Evolutionary conservation across 257 asterid species (phyloP).

Genomic region (Agastache rugosa): DNA sequence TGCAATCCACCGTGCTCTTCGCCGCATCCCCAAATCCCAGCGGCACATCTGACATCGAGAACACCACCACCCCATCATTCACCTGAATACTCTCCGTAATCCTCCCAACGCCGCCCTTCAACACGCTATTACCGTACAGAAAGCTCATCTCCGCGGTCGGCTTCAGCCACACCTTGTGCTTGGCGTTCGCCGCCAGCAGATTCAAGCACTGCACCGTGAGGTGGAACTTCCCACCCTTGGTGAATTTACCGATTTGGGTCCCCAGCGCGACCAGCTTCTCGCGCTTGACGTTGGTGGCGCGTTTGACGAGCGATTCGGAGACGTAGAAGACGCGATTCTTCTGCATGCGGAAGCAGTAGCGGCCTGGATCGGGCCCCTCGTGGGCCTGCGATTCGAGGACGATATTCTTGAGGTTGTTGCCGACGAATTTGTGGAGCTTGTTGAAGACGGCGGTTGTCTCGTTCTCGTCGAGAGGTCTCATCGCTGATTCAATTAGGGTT

Average conservation of each 20-base stretch:
- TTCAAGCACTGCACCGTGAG: slow-evolving; percentile 69
- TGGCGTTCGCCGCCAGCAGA: slow-evolving; percentile 73
- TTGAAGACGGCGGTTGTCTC: slow-evolving; percentile 84
- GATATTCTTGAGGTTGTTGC: slow-evolving; percentile 74
- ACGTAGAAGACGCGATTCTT: slow-evolving; percentile 81
- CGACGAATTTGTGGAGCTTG: slow-evolving; percentile 89
- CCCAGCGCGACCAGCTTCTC: slow-evolving; percentile 74
- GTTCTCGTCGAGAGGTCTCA: slow-evolving; percentile 86
- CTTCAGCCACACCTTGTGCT: slow-evolving; percentile 91
- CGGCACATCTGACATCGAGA: slow-evolving; percentile 86
- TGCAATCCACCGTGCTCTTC: slow-evolving; percentile 76
- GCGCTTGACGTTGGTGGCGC: slow-evolving; percentile 90
- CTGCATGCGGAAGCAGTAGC: slow-evolving; percentile 91
- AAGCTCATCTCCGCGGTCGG: slow-evolving; percentile 90
- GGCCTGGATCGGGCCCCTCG: slow-evolving; percentile 83
- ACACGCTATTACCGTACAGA: slow-evolving; percentile 78
- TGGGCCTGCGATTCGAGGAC: slow-evolving; percentile 75
- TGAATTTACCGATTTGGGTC: slow-evolving; percentile 83
- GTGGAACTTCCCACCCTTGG: slow-evolving; percentile 71
- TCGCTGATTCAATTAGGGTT: slow-evolving; percentile 34
- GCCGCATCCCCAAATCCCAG: slow-evolving; percentile 92
- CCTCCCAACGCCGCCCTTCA: slow-evolving; percentile 96
- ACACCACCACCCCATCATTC: slow-evolving; percentile 88
- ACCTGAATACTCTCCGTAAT: slow-evolving; percentile 80
- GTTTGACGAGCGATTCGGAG: slow-evolving; percentile 76